These are phyloP conservation scores for Effrenium voratum DNA, from an alignment of 73 alveolate genomes.

Conservation along the genomic window DNA sequence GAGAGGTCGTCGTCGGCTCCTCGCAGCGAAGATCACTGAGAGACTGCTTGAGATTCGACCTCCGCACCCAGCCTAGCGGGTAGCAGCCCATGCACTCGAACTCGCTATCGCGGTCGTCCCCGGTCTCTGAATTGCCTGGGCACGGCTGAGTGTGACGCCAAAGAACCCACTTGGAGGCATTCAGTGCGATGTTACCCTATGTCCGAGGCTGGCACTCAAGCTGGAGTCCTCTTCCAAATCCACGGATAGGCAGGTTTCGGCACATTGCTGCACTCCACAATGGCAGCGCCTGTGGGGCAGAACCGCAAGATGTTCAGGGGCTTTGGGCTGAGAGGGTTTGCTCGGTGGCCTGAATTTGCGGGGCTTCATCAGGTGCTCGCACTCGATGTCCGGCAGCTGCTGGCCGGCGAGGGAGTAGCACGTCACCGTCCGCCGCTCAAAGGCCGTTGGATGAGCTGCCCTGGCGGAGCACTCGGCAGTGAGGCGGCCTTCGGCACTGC, in stretches of 20 bases:
- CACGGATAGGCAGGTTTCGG: background rate
- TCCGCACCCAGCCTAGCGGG: slow-evolving; percentile 35
- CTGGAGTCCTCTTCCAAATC: slow-evolving; percentile 39
- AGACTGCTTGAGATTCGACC: background rate
- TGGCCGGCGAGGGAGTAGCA: slow-evolving; percentile 44
- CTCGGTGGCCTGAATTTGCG: slow-evolving; percentile 12
- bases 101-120: slow-evolving; percentile 20
- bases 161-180: no score
- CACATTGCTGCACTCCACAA: slow-evolving; percentile 45
- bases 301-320: background rate
- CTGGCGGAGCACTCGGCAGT: no score
- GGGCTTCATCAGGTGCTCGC: slow-evolving; percentile 74
- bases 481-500: no score
- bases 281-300: slow-evolving; percentile 58
- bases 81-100: slow-evolving; percentile 72
- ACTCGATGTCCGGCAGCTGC: background rate
- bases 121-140: slow-evolving; percentile 5
- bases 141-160: no score
- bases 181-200: background rate
- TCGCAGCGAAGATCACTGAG: background rate
- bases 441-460: background rate
- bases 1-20: slow-evolving; percentile 9
- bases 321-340: background rate
- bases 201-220: background rate
- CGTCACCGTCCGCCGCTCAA: slow-evolving; percentile 10